Evolutionary conservation across 129 eudicot genomes (phyloP).

Genomic region (Lonicera japonica): DNA sequence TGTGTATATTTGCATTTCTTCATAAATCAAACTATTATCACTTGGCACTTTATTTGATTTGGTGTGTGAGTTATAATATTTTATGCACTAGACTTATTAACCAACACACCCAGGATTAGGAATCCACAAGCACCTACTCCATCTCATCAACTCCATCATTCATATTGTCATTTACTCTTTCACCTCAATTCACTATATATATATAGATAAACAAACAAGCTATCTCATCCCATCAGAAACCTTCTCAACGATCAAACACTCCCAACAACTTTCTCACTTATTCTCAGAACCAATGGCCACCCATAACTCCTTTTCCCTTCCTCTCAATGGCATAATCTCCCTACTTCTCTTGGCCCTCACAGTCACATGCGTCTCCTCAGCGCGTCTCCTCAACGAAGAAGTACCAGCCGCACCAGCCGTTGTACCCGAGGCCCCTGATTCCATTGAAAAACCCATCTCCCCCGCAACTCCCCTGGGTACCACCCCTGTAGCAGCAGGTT

Average conservation of each 20-base stretch:
- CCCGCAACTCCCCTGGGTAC: conserved; percentile 9
- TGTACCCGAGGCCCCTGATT: background rate
- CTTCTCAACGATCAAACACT: background rate
- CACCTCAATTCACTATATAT: background rate
- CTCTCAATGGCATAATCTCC: conserved; percentile 20
- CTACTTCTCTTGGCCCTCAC: conserved; percentile 32
- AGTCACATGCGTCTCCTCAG: conserved; percentile 33
- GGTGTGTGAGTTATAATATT: background rate
- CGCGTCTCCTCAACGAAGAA: conserved; percentile 42
- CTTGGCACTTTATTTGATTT: background rate
- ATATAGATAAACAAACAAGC: conserved; percentile 12
- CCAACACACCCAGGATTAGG: conserved; percentile 25
- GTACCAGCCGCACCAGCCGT: background rate
- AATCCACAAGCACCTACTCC: conserved; percentile 32
- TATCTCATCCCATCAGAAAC: background rate
- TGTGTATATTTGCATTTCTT: too few species aligned
- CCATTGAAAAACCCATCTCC: conserved; percentile 2
- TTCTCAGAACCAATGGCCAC: conserved; percentile 18
- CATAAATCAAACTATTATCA: too few species aligned
- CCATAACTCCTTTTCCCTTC: conserved; percentile 9
- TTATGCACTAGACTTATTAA: conserved; percentile 8
- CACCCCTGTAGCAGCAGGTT: conserved; percentile 9
- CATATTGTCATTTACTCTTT: too few species aligned
- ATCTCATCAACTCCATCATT: conserved; percentile 35
- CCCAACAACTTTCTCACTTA: background rate